Conservation (phyloP, 257 asterid species). For the Capsicum chinense region DNA sequence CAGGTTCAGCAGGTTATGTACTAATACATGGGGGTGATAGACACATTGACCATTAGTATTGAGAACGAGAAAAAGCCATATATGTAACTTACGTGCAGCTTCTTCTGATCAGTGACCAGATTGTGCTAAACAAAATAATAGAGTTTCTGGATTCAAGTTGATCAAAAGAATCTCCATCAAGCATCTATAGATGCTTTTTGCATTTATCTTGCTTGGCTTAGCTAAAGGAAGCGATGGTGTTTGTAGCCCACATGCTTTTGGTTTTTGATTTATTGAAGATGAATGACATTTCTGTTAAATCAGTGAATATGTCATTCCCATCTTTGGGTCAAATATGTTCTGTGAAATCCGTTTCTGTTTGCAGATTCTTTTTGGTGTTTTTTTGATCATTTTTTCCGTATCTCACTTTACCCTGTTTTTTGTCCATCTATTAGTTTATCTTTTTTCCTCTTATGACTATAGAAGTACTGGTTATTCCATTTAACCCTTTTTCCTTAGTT, state of each 20-base stretch:
- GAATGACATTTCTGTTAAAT: not conserved
- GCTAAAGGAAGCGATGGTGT: conserved; percentile 13
- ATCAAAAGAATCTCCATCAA: not conserved
- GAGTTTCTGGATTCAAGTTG: not conserved
- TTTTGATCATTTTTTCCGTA: not conserved
- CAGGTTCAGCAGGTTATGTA: not conserved
- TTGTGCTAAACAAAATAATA: not conserved
- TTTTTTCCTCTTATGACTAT: not conserved
- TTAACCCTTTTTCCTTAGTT: conserved; percentile 46
- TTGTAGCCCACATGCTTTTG: conserved; percentile 2
- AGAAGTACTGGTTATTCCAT: not conserved
- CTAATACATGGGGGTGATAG: not conserved
- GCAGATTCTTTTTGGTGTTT: conserved; percentile 1
- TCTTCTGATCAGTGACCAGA: not conserved
- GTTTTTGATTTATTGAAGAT: conserved; percentile 21
- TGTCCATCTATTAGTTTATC: not conserved
- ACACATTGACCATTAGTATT: conserved; percentile 2
- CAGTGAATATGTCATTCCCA: not conserved
- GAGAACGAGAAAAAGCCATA: not conserved
- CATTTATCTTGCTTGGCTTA: conserved; percentile 20
- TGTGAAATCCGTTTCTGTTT: not conserved
- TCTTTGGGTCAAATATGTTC: conserved; percentile 4
- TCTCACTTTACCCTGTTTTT: not conserved
- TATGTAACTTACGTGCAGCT: not conserved
- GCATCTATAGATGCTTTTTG: not conserved